Evolutionary conservation across 1,284 basidiomycete genomes (phyloP).

Genomic region (Cryptococcus sp.): DNA sequence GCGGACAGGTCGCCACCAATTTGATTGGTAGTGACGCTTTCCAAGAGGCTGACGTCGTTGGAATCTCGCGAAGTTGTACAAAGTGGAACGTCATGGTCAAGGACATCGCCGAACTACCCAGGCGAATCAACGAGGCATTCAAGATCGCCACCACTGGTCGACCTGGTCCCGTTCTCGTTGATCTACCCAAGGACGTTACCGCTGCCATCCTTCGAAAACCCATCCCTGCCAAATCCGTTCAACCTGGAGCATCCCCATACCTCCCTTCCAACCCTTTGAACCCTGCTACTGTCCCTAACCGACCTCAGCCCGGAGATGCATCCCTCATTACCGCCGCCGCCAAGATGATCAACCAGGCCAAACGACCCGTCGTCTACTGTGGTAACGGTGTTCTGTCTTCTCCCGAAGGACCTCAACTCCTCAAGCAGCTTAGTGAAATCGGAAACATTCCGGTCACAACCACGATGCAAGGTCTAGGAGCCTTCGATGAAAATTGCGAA

Average conservation of each 20-base stretch:
- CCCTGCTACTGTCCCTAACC: constrained; percentile 56
- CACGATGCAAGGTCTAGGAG: constrained; percentile 90
- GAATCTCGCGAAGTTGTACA: constrained; percentile 93
- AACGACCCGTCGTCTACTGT: constrained; percentile 89
- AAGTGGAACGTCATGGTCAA: constrained; percentile 99
- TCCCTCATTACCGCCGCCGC: constrained; percentile 76
- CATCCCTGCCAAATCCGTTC: constrained; percentile 81
- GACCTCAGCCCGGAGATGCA: constrained; percentile 61
- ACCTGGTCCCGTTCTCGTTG: constrained; percentile 94
- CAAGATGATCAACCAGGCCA: constrained; percentile 82
- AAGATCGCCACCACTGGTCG: constrained; percentile 97
- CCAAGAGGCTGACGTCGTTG: constrained; percentile 95
- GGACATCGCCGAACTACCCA: constrained; percentile 88
- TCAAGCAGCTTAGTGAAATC: constrained; percentile 72
- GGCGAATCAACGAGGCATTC: constrained; percentile 98
- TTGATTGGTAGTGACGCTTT: constrained; percentile 96
- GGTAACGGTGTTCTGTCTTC: constrained; percentile 86
- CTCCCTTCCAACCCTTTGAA: constrained; percentile 63
- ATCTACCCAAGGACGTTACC: constrained; percentile 96
- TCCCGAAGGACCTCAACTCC: constrained; percentile 74
- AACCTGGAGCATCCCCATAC: constrained; percentile 72
- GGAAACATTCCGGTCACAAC: constrained; percentile 97
- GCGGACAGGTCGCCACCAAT: constrained; percentile 96
- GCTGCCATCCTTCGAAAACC: constrained; percentile 83
- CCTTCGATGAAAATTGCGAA: constrained; percentile 86